These are phyloP conservation scores for Colletotrichum costaricense DNA, from an alignment of 2,329 filamentous ascomycete genomes.

Conservation along the genomic window DNA sequence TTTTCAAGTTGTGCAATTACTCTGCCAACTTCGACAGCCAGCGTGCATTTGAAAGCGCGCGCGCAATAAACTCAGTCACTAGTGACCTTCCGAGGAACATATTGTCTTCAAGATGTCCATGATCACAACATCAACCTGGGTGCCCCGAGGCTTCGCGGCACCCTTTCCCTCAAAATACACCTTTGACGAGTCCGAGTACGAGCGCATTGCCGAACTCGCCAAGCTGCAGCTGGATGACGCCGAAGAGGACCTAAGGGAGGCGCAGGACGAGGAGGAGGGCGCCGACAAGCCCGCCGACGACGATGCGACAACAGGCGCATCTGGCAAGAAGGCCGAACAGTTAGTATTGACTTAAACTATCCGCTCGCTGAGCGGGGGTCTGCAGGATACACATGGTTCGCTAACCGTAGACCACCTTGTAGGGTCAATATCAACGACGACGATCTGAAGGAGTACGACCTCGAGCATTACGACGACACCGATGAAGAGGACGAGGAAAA, in stretches of 20 bases:
- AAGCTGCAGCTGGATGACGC: constrained; percentile 91
- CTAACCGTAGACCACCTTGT: constrained; percentile 33
- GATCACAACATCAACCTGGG: constrained; percentile 82
- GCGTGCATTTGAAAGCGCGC: constrained; percentile 3
- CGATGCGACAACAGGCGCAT: constrained; percentile 38
- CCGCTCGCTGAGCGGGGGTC: background rate
- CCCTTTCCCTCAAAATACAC: constrained; percentile 81
- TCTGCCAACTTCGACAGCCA: background rate
- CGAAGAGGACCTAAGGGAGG: constrained; percentile 83
- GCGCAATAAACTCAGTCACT: constrained; percentile 5
- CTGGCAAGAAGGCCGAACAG: constrained; percentile 45
- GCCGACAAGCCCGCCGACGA: constrained; percentile 28
- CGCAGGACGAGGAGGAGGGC: constrained; percentile 56
- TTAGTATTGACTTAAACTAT: constrained; percentile 36
- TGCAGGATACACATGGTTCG: constrained; percentile 3
- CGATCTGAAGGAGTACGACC: constrained; percentile 94
- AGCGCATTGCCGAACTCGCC: constrained; percentile 79
- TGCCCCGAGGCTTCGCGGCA: constrained; percentile 80
- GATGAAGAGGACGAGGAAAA: constrained; percentile 62
- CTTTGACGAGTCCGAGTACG: constrained; percentile 80
- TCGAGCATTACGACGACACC: constrained; percentile 95
- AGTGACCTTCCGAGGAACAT: background rate
- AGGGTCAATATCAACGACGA: constrained; percentile 78
- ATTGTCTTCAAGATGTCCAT: constrained; percentile 67
- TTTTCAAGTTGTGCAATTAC: background rate